phyloP scores from a whole-genome alignment of 768 basidiomycete species.

The Termitomyces sp. region DNA sequence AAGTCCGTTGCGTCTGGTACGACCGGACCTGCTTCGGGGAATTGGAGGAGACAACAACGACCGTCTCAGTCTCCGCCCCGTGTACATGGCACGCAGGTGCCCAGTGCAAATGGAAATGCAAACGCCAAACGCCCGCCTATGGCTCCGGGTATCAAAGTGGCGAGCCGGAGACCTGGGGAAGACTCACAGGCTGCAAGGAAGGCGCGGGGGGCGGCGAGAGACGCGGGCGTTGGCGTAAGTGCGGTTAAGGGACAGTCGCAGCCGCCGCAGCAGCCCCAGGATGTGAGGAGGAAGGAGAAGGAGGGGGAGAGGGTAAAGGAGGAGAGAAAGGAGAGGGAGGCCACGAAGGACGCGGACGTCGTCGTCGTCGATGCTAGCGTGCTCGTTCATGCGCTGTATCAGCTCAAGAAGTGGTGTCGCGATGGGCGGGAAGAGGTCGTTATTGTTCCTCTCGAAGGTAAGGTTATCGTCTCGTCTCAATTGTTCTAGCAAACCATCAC shows the following conservation, averaged over 20 bases:
- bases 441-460: slow-evolving; percentile 88
- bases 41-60: slow-evolving; percentile 56
- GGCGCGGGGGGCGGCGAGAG: slow-evolving; percentile 14
- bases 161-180: slow-evolving; percentile 29
- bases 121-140: slow-evolving; percentile 31
- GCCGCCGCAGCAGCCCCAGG: neutral
- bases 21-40: slow-evolving; percentile 49
- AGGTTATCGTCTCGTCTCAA: slow-evolving; percentile 20
- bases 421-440: slow-evolving; percentile 76
- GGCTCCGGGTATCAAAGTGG: slow-evolving; percentile 30
- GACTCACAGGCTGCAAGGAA: slow-evolving; percentile 20
- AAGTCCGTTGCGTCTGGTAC: slow-evolving; percentile 50
- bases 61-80: slow-evolving; percentile 1
- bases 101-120: slow-evolving; percentile 4
- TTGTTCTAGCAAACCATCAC: neutral
- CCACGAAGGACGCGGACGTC: slow-evolving; percentile 66
- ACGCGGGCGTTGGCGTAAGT: slow-evolving; percentile 5
- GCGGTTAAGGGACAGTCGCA: slow-evolving; percentile 9
- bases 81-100: slow-evolving; percentile 1
- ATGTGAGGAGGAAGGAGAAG: slow-evolving; percentile 29
- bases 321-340: slow-evolving; percentile 38
- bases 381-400: slow-evolving; percentile 71
- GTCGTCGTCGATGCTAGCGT: slow-evolving; percentile 83
- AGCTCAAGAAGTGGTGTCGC: slow-evolving; percentile 81
- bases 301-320: slow-evolving; percentile 22